Conservation (phyloP, 139 green algal species). For the Asterochloris erici region DNA sequence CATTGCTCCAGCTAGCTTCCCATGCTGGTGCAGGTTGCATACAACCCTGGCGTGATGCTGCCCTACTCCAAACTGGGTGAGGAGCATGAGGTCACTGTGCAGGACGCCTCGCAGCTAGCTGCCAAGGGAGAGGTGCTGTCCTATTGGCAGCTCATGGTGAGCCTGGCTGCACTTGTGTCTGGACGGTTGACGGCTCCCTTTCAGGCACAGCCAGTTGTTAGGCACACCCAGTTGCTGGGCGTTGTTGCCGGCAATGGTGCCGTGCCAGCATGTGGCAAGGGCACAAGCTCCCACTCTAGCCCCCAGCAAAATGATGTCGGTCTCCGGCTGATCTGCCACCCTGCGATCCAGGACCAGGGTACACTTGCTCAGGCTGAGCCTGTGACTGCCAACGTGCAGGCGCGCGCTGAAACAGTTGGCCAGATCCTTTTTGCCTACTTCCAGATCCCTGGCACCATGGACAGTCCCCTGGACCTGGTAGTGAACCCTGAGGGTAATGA, state of each 20-base stretch:
- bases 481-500: slow-evolving; percentile 36
- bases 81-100: slow-evolving; percentile 23
- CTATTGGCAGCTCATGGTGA: slow-evolving; percentile 44
- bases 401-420: slow-evolving; percentile 11
- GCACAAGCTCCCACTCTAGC: no score
- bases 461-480: slow-evolving; percentile 31
- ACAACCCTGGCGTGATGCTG: slow-evolving; percentile 29
- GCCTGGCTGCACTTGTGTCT: neutral
- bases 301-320: no score
- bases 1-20: no score
- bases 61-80: slow-evolving; percentile 26
- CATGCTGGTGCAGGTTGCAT: slow-evolving; percentile 20
- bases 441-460: slow-evolving; percentile 24
- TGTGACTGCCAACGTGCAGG: slow-evolving; percentile 5
- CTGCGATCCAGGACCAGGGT: no score
- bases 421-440: slow-evolving; percentile 49
- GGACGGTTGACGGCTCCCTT: neutral
- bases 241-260: no score
- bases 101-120: slow-evolving; percentile 26
- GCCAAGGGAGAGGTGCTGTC: slow-evolving; percentile 35
- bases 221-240: no score
- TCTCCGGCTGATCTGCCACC: no score
- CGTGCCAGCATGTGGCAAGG: no score
- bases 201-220: no score
- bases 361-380: no score